A percentile compares a stretch with the other conserved stretches of the same genome.
These are phyloP conservation scores for Metarhizium robertsii DNA, from an alignment of 2,329 filamentous ascomycete genomes.

Conservation along the genomic window DNA sequence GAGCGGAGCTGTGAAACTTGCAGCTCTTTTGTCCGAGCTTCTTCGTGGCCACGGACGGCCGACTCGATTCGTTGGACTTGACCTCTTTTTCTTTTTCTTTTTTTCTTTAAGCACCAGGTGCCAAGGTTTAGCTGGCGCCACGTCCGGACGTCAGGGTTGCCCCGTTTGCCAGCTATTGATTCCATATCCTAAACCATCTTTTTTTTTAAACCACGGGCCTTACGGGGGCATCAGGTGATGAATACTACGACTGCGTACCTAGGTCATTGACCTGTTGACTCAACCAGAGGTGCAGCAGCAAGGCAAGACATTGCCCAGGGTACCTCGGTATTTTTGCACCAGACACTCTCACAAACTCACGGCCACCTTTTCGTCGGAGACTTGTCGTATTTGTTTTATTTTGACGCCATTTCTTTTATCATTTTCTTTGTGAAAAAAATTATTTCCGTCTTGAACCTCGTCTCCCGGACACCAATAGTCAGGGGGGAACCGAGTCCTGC, in stretches of 20 bases:
- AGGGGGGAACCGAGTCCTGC: background rate
- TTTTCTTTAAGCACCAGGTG: background rate
- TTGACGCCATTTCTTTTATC: too few relatives aligned
- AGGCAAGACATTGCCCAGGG: too few relatives aligned
- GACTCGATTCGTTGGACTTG: background rate
- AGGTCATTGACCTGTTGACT: too few relatives aligned
- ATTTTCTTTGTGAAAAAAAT: too few relatives aligned
- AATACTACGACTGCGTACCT: too few relatives aligned
- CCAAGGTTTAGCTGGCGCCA: background rate
- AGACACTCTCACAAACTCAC: too few relatives aligned
- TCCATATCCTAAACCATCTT: background rate
- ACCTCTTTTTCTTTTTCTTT: background rate
- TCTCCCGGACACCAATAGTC: background rate
- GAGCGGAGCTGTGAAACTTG: background rate
- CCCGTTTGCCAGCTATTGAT: background rate
- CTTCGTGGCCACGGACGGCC: background rate
- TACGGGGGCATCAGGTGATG: too few relatives aligned
- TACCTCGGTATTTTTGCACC: too few relatives aligned
- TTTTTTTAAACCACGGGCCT: background rate
- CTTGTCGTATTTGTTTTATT: too few relatives aligned
- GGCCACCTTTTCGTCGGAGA: too few relatives aligned
- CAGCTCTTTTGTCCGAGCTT: background rate
- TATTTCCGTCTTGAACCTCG: too few relatives aligned
- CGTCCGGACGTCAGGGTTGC: background rate
- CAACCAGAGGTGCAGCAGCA: too few relatives aligned